Conservation (phyloP, 805 yeast species). For the Kodamaea kaohsiungensis region DNA sequence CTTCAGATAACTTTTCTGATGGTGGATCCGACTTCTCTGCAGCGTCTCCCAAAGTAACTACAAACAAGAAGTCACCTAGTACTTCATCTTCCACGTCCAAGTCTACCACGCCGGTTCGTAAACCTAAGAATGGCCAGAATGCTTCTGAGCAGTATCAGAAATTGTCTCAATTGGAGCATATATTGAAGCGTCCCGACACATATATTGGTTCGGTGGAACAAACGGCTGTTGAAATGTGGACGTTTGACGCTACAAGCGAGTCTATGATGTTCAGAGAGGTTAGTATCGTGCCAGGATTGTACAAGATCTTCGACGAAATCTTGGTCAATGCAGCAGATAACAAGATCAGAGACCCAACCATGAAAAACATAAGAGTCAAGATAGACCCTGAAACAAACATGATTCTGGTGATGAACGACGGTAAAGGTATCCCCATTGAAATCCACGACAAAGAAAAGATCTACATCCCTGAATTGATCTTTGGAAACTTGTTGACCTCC, state of each 20-base stretch:
- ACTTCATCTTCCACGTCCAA: constrained; percentile 17
- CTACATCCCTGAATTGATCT: constrained; percentile 93
- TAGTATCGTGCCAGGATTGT: constrained; percentile 89
- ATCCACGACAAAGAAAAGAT: constrained; percentile 89
- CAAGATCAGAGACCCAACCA: constrained; percentile 88
- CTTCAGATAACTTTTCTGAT: constrained; percentile 8
- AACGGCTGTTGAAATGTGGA: constrained; percentile 81
- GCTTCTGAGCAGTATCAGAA: constrained; percentile 85
- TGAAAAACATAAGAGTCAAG: constrained; percentile 83
- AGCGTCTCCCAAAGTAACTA: constrained; percentile 6
- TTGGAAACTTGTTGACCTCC: constrained; percentile 92
- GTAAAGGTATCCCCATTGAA: constrained; percentile 93
- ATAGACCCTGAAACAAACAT: constrained; percentile 74
- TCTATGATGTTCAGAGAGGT: constrained; percentile 57
- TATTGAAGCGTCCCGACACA: constrained; percentile 95
- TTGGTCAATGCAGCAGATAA: constrained; percentile 98
- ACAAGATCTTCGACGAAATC: constrained; percentile 95
- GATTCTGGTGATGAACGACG: constrained; percentile 87
- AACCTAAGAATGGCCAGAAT: constrained; percentile 16
- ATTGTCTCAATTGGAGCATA: constrained; percentile 93
- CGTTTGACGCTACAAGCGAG: constrained; percentile 55
- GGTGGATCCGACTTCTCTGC: constrained; percentile 12
- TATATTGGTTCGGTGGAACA: constrained; percentile 94
- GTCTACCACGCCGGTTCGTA: constrained; percentile 9
- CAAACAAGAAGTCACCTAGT: constrained; percentile 1